Percentiles rank a stretch among this genome's conserved stretches.
Evolutionary conservation across 768 basidiomycete genomes (phyloP).

Genomic region (Lentinula sp.): DNA sequence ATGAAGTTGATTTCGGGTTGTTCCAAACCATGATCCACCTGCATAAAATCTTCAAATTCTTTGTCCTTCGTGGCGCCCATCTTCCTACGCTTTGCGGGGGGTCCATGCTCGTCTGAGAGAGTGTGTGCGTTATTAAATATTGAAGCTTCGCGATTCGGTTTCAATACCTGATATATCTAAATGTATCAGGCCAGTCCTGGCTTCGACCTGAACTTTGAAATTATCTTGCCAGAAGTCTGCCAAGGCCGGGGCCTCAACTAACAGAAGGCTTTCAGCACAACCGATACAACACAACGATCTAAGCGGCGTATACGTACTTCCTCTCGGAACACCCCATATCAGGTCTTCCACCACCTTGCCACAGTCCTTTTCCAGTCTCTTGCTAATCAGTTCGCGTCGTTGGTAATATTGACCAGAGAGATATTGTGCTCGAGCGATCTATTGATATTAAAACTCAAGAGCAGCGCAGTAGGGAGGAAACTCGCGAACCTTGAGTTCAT

Average conservation of each 20-base stretch:
- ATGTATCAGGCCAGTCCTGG: slow-evolving; percentile 40
- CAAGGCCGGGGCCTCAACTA: slow-evolving; percentile 64
- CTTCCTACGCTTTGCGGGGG: slow-evolving; percentile 39
- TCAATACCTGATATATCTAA: slow-evolving; percentile 30
- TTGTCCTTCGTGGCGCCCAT: slow-evolving; percentile 2
- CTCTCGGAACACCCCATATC: slow-evolving; percentile 60
- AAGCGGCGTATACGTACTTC: slow-evolving; percentile 37
- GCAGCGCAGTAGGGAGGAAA: neutral
- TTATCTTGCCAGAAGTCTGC: slow-evolving; percentile 71
- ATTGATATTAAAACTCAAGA: neutral
- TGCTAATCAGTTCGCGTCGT: slow-evolving; percentile 43
- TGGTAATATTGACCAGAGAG: slow-evolving; percentile 52
- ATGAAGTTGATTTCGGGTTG: neutral
- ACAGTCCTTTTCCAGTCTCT: slow-evolving; percentile 50
- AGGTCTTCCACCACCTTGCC: slow-evolving; percentile 51
- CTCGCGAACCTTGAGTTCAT: slow-evolving; percentile 60
- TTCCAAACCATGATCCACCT: slow-evolving; percentile 1
- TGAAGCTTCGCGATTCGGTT: neutral
- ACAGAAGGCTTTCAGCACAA: neutral
- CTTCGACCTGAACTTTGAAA: slow-evolving; percentile 65
- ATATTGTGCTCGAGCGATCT: slow-evolving; percentile 66
- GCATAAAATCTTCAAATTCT: slow-evolving; percentile 8
- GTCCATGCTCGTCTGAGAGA: slow-evolving; percentile 32
- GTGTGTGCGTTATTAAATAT: neutral
- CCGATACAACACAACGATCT: neutral